Evolutionary conservation across 352 stramenopile species (phyloP).

Genomic region (Phytophthora colocasiae): DNA sequence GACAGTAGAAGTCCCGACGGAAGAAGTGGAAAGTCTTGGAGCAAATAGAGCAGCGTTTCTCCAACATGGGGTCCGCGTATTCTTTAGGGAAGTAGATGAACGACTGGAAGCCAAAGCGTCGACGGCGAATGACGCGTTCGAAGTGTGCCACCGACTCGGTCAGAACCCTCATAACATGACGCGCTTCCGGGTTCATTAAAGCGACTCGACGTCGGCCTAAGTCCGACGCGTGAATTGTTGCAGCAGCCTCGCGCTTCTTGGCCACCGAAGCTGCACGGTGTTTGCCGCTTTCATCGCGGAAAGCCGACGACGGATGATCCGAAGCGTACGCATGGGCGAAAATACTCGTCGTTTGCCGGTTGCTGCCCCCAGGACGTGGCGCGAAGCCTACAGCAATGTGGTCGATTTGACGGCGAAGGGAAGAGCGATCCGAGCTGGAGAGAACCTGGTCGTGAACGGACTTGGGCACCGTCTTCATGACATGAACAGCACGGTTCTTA

Average conservation of each 20-base stretch:
- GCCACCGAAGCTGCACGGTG: conserved; percentile 23
- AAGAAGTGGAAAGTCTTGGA: conserved; percentile 51
- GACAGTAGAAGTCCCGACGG: conserved; percentile 54
- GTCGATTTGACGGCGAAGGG: conserved; percentile 54
- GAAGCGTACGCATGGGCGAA: conserved; percentile 60
- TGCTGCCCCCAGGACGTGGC: conserved; percentile 35
- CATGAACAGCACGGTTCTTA: conserved; percentile 54
- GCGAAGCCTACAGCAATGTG: conserved; percentile 61
- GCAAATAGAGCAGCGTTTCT: conserved; percentile 55
- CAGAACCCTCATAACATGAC: conserved; percentile 50
- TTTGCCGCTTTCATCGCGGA: conserved; percentile 32
- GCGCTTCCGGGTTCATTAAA: conserved; percentile 61
- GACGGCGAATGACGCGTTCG: conserved; percentile 60
- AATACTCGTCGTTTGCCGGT: conserved; percentile 49
- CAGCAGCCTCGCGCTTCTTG: conserved; percentile 32
- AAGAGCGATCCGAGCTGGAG: conserved; percentile 41
- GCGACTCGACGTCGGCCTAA: conserved; percentile 38
- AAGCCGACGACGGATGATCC: conserved; percentile 36
- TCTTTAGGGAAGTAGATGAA: conserved; percentile 64
- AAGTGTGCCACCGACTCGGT: conserved; percentile 58
- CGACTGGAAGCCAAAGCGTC: conserved; percentile 67
- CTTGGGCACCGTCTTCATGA: conserved; percentile 67
- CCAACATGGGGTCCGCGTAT: conserved; percentile 27
- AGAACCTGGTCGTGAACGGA: conserved; percentile 61
- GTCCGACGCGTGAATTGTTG: conserved; percentile 34